Base-by-base conservation (phyloP, 768 basidiomycete species). In the Austroboletus eburneus region DNA sequence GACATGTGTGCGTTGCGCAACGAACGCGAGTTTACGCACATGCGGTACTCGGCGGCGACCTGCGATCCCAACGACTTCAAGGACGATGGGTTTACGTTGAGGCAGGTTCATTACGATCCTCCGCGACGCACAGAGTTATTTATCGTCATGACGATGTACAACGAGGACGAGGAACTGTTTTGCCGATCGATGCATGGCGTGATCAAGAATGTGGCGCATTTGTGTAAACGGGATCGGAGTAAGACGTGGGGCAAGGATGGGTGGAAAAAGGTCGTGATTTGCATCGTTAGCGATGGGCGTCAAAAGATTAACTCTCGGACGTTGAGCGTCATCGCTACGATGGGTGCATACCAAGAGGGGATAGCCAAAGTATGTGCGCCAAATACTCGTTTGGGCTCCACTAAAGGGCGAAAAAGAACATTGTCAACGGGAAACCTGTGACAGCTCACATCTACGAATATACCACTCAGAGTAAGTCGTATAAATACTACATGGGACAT, bases 101-200 rank as follows among this genome's bases (percentile, higher is more conserved):
- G 95, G 3, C 94, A 95, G 64, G 76, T 81, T n/a, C 80, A 90
- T 57, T 94, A 95, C 65, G 89, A 94, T 57, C 92, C 92, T 0
- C 87, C 90, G 0, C 75, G 94, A 17, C 76, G 87, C 27, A 96
- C 94, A 27, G 95, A 98, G 66, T 72, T 97, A 14, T 95, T 96
- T 69, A 94, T 97, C 56, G 94, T 96, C 35, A 87, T 97, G 80
- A 97, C 94, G 13, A 96, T 97, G 93, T 96, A 95, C 65, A 95
- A 96, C 59, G 92, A 92, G 58, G 82, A 90, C 57, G 92, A 95
- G 63, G 80, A 85, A 57, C 74, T 98, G 6, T 97, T 97, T 68
- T 85, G 84, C 57, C 70, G 93, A 34, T 91, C 94, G 0, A 93
- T 97, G 89, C 88, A 95, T 59, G 94, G 94, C 42, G 88, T 97